phyloP scores from a whole-genome alignment of 1,139 yeast species.

The Diutina neorugosa region DNA sequence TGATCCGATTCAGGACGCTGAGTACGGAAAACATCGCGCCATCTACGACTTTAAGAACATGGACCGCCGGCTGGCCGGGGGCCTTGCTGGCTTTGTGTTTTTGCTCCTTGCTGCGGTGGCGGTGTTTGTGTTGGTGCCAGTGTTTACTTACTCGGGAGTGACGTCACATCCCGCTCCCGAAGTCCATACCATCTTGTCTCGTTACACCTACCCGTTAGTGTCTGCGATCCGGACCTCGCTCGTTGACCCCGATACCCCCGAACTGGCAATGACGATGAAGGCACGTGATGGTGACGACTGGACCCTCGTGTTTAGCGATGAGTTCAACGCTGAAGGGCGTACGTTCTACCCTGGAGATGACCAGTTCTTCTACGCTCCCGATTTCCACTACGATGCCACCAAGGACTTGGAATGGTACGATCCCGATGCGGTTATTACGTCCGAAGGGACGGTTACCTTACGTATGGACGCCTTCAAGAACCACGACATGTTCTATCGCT shows the following conservation, averaged over 20 bases:
- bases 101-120: constrained; percentile 50
- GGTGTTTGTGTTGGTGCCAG: constrained; percentile 62
- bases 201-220: neutral
- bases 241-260: constrained; percentile 4
- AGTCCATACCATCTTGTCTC: neutral
- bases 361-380: constrained; percentile 4
- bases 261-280: neutral
- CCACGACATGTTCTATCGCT: neutral
- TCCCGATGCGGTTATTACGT: constrained; percentile 2
- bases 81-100: constrained; percentile 42
- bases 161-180: constrained; percentile 14
- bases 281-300: neutral
- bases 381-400: constrained; percentile 3
- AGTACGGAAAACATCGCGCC: constrained; percentile 55
- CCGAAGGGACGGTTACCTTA: neutral
- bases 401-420: constrained; percentile 4
- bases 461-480: constrained; percentile 4
- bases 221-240: neutral
- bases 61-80: constrained; percentile 49
- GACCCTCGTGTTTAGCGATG: neutral
- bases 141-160: constrained; percentile 61
- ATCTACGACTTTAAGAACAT: constrained; percentile 44
- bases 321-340: constrained; percentile 3
- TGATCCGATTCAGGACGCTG: constrained; percentile 80
- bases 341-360: constrained; percentile 2